Conservation (phyloP, 148 eudicot genomes). For the Vaccinium myrtillus region DNA sequence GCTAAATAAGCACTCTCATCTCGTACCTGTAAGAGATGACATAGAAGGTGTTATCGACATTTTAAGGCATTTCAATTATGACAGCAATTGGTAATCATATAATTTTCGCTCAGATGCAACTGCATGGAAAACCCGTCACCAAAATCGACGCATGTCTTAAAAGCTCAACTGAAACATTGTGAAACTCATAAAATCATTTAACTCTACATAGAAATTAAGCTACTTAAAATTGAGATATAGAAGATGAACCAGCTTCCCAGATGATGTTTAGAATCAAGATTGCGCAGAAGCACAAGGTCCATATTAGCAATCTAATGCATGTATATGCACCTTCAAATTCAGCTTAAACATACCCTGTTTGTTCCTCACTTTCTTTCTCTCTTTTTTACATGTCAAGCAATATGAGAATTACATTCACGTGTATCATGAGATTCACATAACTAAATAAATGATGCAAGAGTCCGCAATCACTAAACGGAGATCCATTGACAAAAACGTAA, state of each 20-base stretch:
- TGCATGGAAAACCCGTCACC: background rate
- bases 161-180: background rate
- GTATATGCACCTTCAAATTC: background rate
- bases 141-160: background rate
- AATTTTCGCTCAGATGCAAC: background rate
- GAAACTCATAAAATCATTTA: background rate
- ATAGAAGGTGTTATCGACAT: background rate
- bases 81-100: background rate
- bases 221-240: background rate
- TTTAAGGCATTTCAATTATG: background rate
- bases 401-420: background rate
- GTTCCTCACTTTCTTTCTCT: too few relatives aligned
- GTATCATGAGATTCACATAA: background rate
- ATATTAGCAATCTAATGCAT: background rate
- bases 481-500: background rate
- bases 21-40: constrained; percentile 54
- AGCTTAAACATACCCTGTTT: too few relatives aligned
- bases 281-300: background rate
- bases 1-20: constrained; percentile 60
- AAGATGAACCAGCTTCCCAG: too few relatives aligned
- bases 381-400: too few relatives aligned
- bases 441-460: background rate
- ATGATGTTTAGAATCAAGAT: background rate
- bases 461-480: background rate
- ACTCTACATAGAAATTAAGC: background rate